Conservation (phyloP, 257 asterid species). For the Nicotiana noctiflora region DNA sequence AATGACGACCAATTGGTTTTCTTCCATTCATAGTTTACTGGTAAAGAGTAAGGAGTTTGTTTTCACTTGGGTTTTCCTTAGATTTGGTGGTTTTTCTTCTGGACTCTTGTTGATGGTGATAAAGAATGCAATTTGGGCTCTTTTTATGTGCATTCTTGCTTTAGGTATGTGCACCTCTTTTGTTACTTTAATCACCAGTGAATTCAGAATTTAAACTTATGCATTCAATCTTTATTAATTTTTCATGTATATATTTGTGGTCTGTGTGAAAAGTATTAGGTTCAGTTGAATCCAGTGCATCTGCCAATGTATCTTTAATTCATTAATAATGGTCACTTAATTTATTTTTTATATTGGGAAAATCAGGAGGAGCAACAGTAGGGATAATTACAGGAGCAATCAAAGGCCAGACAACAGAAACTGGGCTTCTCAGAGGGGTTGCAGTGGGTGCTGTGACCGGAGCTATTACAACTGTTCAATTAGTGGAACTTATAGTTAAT, state of each 20-base stretch:
- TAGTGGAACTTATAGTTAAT: conserved; percentile 59
- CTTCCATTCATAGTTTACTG: conserved; percentile 14
- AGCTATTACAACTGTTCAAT: conserved; percentile 77
- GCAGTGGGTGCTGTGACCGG: conserved; percentile 88
- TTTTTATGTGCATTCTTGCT: conserved; percentile 55
- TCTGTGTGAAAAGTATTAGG: not conserved
- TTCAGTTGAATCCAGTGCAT: not conserved
- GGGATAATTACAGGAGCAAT: conserved; percentile 78
- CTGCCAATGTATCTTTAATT: not conserved
- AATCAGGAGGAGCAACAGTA: conserved; percentile 67
- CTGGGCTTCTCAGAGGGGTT: conserved; percentile 74
- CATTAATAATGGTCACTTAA: not conserved
- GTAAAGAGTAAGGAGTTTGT: conserved; percentile 9
- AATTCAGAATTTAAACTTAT: no score
- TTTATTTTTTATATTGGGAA: not conserved
- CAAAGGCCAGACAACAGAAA: conserved; percentile 93
- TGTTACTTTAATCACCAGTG: not conserved
- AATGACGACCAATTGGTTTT: conserved; percentile 24
- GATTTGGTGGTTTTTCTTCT: conserved; percentile 18
- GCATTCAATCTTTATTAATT: not conserved
- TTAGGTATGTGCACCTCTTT: conserved; percentile 33
- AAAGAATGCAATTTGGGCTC: conserved; percentile 35
- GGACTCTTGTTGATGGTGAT: conserved; percentile 27
- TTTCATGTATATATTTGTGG: not conserved
- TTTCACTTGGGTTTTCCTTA: conserved; percentile 22